Evolutionary conservation across 1,284 basidiomycete species (phyloP).

Genomic region (Pulchroboletus neoregius): DNA sequence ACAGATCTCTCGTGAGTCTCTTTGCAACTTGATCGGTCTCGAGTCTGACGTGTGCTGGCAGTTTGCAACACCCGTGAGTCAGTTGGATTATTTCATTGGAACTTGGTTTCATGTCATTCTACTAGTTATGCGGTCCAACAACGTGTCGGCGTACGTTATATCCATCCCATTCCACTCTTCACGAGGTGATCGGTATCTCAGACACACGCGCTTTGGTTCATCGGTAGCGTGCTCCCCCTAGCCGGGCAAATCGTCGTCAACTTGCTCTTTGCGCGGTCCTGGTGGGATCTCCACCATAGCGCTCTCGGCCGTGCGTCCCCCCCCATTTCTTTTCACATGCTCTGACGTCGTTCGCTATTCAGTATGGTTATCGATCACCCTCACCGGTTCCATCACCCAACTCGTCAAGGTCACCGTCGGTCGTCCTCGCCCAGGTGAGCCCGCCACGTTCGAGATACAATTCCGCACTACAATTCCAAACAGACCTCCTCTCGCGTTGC

Average conservation of each 20-base stretch:
- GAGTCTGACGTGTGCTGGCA: conserved; percentile 7
- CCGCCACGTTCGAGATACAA: neutral
- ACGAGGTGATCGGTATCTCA: conserved; percentile 11
- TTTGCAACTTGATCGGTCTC: neutral
- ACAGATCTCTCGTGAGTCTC: conserved; percentile 50
- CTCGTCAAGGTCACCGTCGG: conserved; percentile 66
- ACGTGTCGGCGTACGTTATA: conserved; percentile 52
- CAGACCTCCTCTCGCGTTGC: conserved; percentile 64
- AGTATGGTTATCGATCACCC: conserved; percentile 53
- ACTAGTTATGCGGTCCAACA: conserved; percentile 59
- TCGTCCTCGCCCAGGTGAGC: conserved; percentile 57
- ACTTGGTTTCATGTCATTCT: no score
- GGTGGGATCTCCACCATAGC: conserved; percentile 70
- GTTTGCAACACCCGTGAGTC: conserved; percentile 41
- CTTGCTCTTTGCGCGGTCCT: conserved; percentile 47
- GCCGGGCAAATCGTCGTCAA: conserved; percentile 50
- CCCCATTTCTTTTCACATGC: neutral
- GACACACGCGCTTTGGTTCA: conserved; percentile 42
- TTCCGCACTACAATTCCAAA: neutral
- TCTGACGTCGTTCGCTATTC: neutral
- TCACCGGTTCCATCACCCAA: conserved; percentile 64
- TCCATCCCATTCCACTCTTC: neutral
- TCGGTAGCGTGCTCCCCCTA: conserved; percentile 47
- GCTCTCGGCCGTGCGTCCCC: conserved; percentile 49
- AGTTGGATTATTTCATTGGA: no score